Evolutionary conservation across 179 eudicot species (phyloP), one percentile per base, ranked within the genome.

Genomic region (Camellia oleifera): DNA sequence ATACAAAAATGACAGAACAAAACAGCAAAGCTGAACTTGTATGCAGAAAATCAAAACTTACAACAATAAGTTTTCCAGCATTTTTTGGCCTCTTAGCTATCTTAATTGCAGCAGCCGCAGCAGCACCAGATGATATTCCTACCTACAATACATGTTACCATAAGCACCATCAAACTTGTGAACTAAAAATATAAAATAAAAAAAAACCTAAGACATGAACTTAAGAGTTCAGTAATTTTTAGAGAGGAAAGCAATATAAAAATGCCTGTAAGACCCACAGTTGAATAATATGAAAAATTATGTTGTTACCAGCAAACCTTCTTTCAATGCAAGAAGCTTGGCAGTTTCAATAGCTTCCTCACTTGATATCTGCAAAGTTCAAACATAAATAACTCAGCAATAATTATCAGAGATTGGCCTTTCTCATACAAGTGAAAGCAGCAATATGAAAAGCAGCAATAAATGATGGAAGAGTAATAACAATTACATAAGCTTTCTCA

Each of bases 101-200:
- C 76, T 83, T 86, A 66, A 94, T 88, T 79, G 95, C 98, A 68
- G 97, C 97, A 2, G 90, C 95, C 1, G 94, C 94, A 5, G 98
- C 98, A 63, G 98, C 98, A 80, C 97, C 98, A 15, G 98, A 94
- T 68, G 98, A 94, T 79, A 94, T 91, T 46, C 98, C 98, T 63
- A 90, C 93, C 98, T 94, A 71, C 82, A 48, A 73, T 40, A 44
- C 63, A 71, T 5, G 7, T 60, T 57, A 63, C 11, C 52, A n/a
- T 4, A 72, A 45, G 23, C 1, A 14, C 5, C 18, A 40, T 17
- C 73, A 46, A 7, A 45, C 2, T 69, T 44, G 45, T 52, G 26
- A 52, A 23, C 58, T 7, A 14, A 9, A 72, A 26, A 26, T 26
- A 26, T 26, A 26, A 26, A 26, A 26, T 0, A 26, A 26, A 26